Base-by-base conservation (phyloP, 208 protist genomes). In the Trypanosoma theileri region DNA sequence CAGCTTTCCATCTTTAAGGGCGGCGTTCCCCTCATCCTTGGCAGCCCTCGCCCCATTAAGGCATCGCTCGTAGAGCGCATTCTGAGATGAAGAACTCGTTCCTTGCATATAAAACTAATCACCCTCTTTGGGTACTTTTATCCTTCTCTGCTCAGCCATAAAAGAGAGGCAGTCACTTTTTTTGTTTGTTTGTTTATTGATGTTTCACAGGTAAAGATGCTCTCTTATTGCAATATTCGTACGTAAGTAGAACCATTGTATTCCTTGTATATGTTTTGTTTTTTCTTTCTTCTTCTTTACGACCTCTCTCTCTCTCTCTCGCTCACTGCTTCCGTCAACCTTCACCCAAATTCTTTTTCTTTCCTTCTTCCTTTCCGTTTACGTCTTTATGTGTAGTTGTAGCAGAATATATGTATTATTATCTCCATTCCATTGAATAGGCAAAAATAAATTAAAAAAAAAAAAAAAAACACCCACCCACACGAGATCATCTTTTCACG, bases 1-100 rank as follows among this genome's bases (percentile, higher is more conserved):
- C 11, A 81, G 59, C 50, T 87, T 75, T 12, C 76, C 73, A 0
- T 55, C 63, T n/a, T 77, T 55, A 7, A 94, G 58, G 13, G 82
- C 73, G 0, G 52, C 63, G 48, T 81, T 90, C 26, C 88, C 88
- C 7, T 69, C 71, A 22, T 82, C 64, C 59, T 94, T 94, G 41
- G 85, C 75, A 0, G 52, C 61, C 17, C 62, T 40, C 1, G 88
- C 85, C n/a, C 59, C 59, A 7, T 42, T 44, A 8, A 86, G 24
- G 63, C 69, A 59, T 14, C 59, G 51, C 40, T 58, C 16, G 24
- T 62, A 64, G 56, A 46, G 51, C 7, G 6, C 60, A 14, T 77
- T 56, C 14, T 61, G 52, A 41, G 26, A 40, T 21, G 19, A 50
- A 19, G 40, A 6, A 2, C 41, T 16, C 31, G 10, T 48, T 8